Evolutionary conservation across 163 green algal species (phyloP).

Genomic region (Chloromonas sp.): DNA sequence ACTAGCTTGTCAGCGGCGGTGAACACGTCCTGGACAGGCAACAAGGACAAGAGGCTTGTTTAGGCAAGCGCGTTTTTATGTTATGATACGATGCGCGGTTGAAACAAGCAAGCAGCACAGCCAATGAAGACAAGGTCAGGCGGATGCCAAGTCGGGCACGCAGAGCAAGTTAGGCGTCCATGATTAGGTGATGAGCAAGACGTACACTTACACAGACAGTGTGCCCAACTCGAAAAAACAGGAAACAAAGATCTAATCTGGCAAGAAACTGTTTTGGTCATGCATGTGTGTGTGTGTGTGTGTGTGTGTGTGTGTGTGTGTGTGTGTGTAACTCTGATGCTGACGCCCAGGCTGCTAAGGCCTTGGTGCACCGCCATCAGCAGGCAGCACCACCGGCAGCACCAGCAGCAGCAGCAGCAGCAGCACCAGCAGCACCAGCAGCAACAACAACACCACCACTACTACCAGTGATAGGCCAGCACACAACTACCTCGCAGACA

Average conservation of each 20-base stretch:
- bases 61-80: too few relatives aligned
- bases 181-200: too few relatives aligned
- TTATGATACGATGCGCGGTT: too few relatives aligned
- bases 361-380: neutral
- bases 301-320: neutral
- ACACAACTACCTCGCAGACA: too few relatives aligned
- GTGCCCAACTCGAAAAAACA: too few relatives aligned
- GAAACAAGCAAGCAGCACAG: too few relatives aligned
- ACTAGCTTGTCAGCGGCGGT: conserved; percentile 82
- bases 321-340: neutral
- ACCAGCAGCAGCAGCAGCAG: neutral
- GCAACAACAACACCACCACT: too few relatives aligned
- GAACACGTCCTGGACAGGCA: conserved; percentile 60
- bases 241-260: neutral
- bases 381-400: neutral
- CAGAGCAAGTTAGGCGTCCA: too few relatives aligned
- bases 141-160: too few relatives aligned
- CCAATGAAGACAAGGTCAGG: too few relatives aligned
- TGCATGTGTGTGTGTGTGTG: neutral
- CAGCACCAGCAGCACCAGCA: conserved; percentile 8
- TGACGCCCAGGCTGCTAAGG: conserved; percentile 17
- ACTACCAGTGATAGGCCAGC: neutral
- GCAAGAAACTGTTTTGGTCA: neutral
- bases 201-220: too few relatives aligned
- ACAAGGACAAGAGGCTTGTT: neutral